Evolutionary conservation across 371 early-diverging fungal species (phyloP).

Genomic region (Mortierella sp.): DNA sequence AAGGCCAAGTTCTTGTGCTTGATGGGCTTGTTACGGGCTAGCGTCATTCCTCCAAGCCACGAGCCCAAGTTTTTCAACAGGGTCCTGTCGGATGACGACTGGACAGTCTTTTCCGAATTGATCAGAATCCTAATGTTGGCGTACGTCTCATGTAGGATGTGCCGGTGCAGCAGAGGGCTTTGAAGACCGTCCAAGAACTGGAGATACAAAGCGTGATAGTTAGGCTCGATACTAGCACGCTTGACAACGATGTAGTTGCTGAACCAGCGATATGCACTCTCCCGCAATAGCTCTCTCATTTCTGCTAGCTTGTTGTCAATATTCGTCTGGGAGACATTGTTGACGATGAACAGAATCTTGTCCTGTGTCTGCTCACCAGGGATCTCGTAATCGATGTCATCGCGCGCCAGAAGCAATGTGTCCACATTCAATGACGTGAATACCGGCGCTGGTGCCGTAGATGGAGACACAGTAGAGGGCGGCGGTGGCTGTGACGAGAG

Average conservation of each 20-base stretch:
- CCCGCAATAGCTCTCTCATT: conserved; percentile 76
- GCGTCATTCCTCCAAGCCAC: conserved; percentile 96
- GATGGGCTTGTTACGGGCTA: conserved; percentile 93
- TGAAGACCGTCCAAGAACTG: conserved; percentile 79
- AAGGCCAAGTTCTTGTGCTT: conserved; percentile 92
- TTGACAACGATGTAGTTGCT: conserved; percentile 93
- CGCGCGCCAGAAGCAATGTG: conserved; percentile 53
- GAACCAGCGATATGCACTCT: conserved; percentile 88
- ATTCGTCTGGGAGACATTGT: conserved; percentile 92
- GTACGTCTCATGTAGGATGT: conserved; percentile 91
- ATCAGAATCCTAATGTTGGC: conserved; percentile 87
- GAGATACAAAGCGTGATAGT: conserved; percentile 91
- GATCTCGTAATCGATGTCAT: conserved; percentile 60
- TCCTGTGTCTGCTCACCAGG: conserved; percentile 87
- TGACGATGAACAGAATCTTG: conserved; percentile 95
- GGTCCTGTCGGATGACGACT: conserved; percentile 89
- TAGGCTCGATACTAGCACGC: conserved; percentile 94
- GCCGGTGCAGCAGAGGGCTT: conserved; percentile 68
- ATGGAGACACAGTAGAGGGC: conserved; percentile 9
- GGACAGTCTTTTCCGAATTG: conserved; percentile 93
- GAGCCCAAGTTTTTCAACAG: conserved; percentile 94
- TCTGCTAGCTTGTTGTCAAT: conserved; percentile 84
- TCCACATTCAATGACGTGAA: conserved; percentile 75
- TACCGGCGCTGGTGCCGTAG: conserved; percentile 56
- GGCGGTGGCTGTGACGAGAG: conserved; percentile 17